Evolutionary conservation across 805 yeast species (phyloP).

Genomic region (Komagataella pseudopastoris): DNA sequence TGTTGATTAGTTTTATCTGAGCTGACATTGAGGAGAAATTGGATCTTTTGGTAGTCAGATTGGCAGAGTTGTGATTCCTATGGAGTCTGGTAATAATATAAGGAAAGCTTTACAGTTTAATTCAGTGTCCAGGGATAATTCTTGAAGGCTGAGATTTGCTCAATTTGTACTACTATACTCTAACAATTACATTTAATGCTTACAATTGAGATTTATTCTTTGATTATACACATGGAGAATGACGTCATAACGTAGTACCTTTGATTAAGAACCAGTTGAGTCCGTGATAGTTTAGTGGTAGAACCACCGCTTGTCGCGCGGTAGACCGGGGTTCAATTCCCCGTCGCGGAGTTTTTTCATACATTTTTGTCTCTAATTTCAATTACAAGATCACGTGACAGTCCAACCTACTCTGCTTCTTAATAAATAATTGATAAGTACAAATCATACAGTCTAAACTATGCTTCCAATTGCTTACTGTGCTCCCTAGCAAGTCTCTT

Average conservation of each 20-base stretch:
- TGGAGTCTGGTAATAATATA: no score
- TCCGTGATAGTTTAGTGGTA: constrained; percentile 1
- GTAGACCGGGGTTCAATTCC: constrained; percentile 1
- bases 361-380: background rate
- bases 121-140: no score
- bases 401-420: background rate
- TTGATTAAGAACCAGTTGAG: background rate
- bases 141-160: no score
- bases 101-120: no score
- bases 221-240: no score
- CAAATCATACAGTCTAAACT: background rate
- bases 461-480: background rate
- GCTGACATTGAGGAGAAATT: background rate
- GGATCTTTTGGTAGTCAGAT: no score
- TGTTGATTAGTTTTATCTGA: background rate
- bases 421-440: background rate
- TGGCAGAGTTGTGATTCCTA: no score
- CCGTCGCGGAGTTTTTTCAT: constrained; percentile 1
- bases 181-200: no score
- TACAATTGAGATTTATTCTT: no score
- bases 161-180: no score
- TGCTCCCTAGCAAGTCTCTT: constrained; percentile 21
- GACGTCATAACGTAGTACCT: no score
- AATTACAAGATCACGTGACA: no score
- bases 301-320: constrained; percentile 1